These are phyloP conservation scores for Penicillium parvum DNA, from an alignment of 495 filamentous ascomycete species.

Conservation along the genomic window DNA sequence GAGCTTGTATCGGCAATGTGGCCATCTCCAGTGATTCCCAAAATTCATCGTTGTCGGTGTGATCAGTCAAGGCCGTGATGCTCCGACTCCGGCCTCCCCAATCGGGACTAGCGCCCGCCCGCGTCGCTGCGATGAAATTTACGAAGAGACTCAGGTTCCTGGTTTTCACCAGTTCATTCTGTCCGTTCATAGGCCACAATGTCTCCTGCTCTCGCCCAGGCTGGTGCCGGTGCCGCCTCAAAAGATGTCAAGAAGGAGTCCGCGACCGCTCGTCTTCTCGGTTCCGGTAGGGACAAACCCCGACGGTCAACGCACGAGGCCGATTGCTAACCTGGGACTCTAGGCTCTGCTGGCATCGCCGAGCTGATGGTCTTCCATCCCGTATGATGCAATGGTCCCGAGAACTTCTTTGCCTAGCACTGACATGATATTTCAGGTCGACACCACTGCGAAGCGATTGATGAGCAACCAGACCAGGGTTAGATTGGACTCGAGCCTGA, in stretches of 20 bases:
- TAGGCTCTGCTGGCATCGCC: constrained; percentile 91
- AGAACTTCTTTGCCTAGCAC: constrained; percentile 4
- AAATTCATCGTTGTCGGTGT: too few species aligned
- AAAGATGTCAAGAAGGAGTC: constrained; percentile 83
- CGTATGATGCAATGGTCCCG: constrained; percentile 45
- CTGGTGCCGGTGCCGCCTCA: constrained; percentile 47
- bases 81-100: constrained; percentile 24
- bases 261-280: constrained; percentile 76
- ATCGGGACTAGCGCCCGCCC: constrained; percentile 29
- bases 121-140: constrained; percentile 23
- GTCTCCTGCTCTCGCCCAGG: constrained; percentile 47
- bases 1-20: too few species aligned
- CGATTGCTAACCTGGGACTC: constrained; percentile 18
- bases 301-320: neutral
- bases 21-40: too few species aligned
- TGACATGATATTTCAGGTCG: constrained; percentile 57
- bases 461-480: constrained; percentile 95
- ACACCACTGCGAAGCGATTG: constrained; percentile 96
- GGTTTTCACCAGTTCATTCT: constrained; percentile 16
- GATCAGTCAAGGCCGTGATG: neutral
- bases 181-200: constrained; percentile 29
- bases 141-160: constrained; percentile 19
- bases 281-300: constrained; percentile 64
- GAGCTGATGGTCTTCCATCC: constrained; percentile 97
- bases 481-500: constrained; percentile 15